Base-by-base conservation (phyloP, 768 basidiomycete species). In the Dacryopinax spathularia region DNA sequence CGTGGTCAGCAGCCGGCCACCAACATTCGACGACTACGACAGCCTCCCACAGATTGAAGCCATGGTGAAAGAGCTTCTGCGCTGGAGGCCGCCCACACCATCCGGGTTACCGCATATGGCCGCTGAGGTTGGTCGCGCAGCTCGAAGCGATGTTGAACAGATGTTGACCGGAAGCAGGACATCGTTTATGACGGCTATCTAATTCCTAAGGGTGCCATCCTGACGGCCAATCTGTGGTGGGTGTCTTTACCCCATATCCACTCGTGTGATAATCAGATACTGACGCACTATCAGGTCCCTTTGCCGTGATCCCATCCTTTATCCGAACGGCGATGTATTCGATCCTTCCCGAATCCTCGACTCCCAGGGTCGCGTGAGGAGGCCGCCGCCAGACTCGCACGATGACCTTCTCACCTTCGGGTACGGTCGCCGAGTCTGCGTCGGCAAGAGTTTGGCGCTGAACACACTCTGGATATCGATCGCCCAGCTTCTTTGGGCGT, bases 401-500 rank as follows among this genome's bases (percentile, higher is more conserved):
- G 18, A 56, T 29, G 48, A 56, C 29, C 31, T 27, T 31, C 37
- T 60, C 18, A 27, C 61, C 22, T 65, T 65, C 31, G 64, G 64
- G 18, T 60, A 63, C 31, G 64, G 64, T 29, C 15, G 64, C 25
- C 27, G 64, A 12, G 41, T 65, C 9, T 65, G 63, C 22, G 20
- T 13, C 29, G 63, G 64, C 18, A 34, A 63, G 18, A 27, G 25
- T 16, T 39, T 63, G 1, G 64, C 64, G 3, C 16, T 37, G 9
- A 22, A 60, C n/a, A 39, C 61, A 20, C 63, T 65, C 37, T 37
- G 37, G 20, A 60, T 65, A 18, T 62, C 60, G n/a, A 37, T 65
- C 20, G 64, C 64, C 16, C 33, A 7, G 18, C 12, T 65, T n/a
- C 61, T 65, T 20, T 65, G 64, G 64, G 61, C 64, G 9, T 65